Evolutionary conservation across 805 yeast species (phyloP), one percentile per base, ranked within the genome.

Genomic region (Yarrowia alimentaria): DNA sequence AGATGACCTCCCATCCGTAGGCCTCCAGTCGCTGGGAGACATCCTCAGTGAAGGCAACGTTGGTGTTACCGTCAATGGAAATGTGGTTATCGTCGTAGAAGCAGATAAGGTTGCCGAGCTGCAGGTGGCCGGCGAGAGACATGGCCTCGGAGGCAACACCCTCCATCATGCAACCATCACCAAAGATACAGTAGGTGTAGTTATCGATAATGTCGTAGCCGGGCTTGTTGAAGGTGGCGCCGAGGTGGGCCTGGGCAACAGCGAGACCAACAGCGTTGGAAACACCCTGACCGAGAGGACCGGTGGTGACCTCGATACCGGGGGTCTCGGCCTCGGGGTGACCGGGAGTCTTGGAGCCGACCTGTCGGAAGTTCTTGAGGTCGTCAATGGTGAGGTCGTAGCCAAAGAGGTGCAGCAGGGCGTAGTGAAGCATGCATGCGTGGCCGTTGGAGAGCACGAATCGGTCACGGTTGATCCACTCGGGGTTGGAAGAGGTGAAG

Each of bases 361-460:
- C 71, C 72, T 86, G 94, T 77, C 98, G 85, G 75, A 93, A 93
- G 56, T 76, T 70, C 76, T 89, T 83, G 70, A 91, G 77, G 71
- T 91, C 98, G 37, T 88, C 95, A 58, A 91, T 68, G 53, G 86
- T 64, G 65, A 81, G 72, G 62, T 78, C 84, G 75, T 79, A 91
- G 56, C 98, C 98, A 64, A 80, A 80, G 63, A 93, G 75, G 69
- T 85, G 93, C 63, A 91, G 76, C 71, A 91, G 68, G 30, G 90
- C 73, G 79, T 91, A 91, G 67, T 87, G 75, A 57, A 91, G 74
- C 53, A 95, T 95, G 69, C 91, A 85, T 26, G 96, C 96, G 70
- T 91, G 99, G 65, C 99, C 99, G 71, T 91, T 91, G 54, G 96
- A 87, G 55, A 91, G 76, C 31, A 91, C 91, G 61, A 93, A 93